A percentile compares a stretch with the other conserved stretches of the same genome.
phyloP scores from a whole-genome alignment of 2,329 filamentous ascomycete genomes.

The Cladosporium velox region DNA sequence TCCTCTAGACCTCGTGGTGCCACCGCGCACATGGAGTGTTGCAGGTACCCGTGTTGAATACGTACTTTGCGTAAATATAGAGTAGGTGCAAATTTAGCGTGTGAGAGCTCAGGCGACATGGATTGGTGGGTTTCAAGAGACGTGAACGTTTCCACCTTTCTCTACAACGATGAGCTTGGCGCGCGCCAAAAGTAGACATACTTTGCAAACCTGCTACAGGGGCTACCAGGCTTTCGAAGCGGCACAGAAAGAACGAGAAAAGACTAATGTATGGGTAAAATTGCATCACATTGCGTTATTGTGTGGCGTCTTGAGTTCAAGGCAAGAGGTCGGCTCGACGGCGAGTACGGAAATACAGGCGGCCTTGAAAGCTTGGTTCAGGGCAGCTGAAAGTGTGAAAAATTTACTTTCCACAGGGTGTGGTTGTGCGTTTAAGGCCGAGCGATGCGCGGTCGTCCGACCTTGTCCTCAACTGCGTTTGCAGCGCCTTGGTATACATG shows the following conservation, averaged over 20 bases:
- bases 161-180: not conserved
- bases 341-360: not conserved
- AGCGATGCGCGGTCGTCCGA: not conserved
- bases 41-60: not conserved
- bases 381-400: not conserved
- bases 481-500: conserved; percentile 8
- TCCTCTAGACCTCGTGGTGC: not conserved
- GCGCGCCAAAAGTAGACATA: not conserved
- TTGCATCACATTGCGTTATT: not conserved
- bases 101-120: not conserved
- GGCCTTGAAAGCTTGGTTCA: not conserved
- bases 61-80: not conserved
- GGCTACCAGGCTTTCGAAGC: not conserved
- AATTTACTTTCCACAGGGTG: not conserved
- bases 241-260: not conserved
- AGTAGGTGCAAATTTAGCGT: not conserved
- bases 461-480: conserved; percentile 1
- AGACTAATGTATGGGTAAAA: not conserved
- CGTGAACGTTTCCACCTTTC: not conserved
- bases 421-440: not conserved
- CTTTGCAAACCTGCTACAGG: not conserved
- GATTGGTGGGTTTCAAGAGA: not conserved
- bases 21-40: not conserved
- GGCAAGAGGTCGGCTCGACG: not conserved
- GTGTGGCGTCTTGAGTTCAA: not conserved